Percentiles rank a stretch among this genome's conserved stretches.
Evolutionary conservation across 2,329 filamentous ascomycete species (phyloP).

Genomic region (Pseudopyricularia javanii): DNA sequence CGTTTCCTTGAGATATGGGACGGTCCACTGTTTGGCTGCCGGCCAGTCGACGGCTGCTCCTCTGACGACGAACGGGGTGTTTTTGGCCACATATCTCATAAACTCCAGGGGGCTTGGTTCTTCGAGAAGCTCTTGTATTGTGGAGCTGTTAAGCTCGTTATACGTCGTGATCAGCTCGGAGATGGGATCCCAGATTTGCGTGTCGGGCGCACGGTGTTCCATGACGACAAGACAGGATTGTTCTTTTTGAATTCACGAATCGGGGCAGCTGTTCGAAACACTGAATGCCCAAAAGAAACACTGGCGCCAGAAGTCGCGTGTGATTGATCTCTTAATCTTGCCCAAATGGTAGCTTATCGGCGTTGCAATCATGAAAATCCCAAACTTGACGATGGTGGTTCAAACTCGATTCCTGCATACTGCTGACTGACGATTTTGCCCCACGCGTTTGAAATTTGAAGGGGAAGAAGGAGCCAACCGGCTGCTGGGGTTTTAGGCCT

Average conservation of each 20-base stretch:
- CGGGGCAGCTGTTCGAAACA: no score
- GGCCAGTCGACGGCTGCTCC: constrained; percentile 50
- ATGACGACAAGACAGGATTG: neutral
- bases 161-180: constrained; percentile 53
- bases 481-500: no score
- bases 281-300: neutral
- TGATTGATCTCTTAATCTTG: no score
- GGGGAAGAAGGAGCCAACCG: no score
- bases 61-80: constrained; percentile 63
- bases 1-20: constrained; percentile 39
- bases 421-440: no score
- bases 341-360: no score
- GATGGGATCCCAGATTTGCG: constrained; percentile 22
- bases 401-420: no score
- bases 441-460: no score
- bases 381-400: no score
- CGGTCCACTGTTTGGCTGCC: constrained; percentile 51
- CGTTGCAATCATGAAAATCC: no score
- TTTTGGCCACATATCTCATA: constrained; percentile 62
- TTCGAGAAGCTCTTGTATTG: constrained; percentile 46
- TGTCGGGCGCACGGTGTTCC: neutral
- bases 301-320: no score
- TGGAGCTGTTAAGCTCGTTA: constrained; percentile 55
- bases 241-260: neutral
- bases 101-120: constrained; percentile 68